Conservation (phyloP, 805 yeast genomes). For the Cyberlindnera mycetangii region DNA sequence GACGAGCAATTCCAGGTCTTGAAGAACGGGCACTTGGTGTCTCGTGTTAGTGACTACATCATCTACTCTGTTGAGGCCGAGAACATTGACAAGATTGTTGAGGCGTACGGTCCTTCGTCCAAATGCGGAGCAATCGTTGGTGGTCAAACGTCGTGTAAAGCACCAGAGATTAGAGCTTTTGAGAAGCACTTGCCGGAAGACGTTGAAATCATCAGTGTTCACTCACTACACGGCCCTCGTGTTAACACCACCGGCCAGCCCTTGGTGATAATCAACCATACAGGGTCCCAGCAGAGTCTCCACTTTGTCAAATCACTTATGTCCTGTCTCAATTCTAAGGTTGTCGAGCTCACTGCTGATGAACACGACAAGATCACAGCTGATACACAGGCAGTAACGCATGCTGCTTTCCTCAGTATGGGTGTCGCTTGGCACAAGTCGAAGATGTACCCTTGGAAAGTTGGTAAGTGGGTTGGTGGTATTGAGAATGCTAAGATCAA, state of each 20-base stretch:
- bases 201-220: constrained; percentile 80
- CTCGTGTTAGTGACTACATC: constrained; percentile 76
- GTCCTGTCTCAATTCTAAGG: constrained; percentile 72
- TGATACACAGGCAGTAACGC: constrained; percentile 98
- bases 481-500: constrained; percentile 94
- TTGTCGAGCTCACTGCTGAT: constrained; percentile 73
- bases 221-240: constrained; percentile 92
- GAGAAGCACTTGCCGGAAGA: constrained; percentile 74
- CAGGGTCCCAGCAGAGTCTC: constrained; percentile 53
- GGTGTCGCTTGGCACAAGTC: constrained; percentile 91
- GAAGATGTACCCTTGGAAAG: constrained; percentile 89
- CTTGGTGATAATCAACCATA: constrained; percentile 76
- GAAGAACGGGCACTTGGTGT: constrained; percentile 79
- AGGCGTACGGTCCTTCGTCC: constrained; percentile 79
- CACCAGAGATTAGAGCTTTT: constrained; percentile 84
- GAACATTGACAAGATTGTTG: constrained; percentile 67
- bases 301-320: constrained; percentile 61
- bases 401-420: constrained; percentile 95
- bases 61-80: constrained; percentile 95
- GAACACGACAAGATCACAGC: constrained; percentile 96
- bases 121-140: constrained; percentile 90
- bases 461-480: constrained; percentile 86
- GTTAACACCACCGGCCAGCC: constrained; percentile 93
- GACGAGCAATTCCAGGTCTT: constrained; percentile 52
- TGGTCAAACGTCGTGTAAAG: constrained; percentile 97